Evolutionary conservation across 768 basidiomycete genomes (phyloP).

Genomic region (Leccinum longicurvipes): DNA sequence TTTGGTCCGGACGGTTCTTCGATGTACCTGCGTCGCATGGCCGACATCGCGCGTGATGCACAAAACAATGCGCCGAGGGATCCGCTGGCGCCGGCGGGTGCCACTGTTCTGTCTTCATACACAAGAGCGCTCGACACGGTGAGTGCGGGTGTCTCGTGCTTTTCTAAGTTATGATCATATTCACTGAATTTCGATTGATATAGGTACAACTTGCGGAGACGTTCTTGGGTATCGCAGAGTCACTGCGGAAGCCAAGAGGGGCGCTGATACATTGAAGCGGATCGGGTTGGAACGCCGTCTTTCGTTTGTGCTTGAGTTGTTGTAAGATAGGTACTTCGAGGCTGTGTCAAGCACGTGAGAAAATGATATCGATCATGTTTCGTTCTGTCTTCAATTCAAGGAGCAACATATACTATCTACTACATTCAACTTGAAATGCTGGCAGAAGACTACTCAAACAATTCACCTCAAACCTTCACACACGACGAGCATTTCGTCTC

Average conservation of each 20-base stretch:
- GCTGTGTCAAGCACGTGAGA: background rate
- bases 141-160: background rate
- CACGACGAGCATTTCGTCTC: background rate
- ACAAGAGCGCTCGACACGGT: constrained; percentile 52
- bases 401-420: too few species aligned
- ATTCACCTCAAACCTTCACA: too few species aligned
- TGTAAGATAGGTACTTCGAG: background rate
- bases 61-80: constrained; percentile 44
- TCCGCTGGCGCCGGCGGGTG: constrained; percentile 31
- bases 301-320: background rate
- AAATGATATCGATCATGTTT: too few species aligned
- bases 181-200: background rate
- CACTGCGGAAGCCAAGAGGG: constrained; percentile 54
- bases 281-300: background rate
- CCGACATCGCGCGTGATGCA: constrained; percentile 45
- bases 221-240: constrained; percentile 57
- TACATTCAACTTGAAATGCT: too few species aligned
- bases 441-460: too few species aligned
- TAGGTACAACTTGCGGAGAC: constrained; percentile 55
- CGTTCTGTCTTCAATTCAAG: too few species aligned
- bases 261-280: constrained; percentile 36
- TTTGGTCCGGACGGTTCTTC: constrained; percentile 40
- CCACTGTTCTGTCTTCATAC: constrained; percentile 44
- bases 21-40: constrained; percentile 44
- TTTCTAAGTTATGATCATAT: too few species aligned